These are phyloP conservation scores for Sphagnum fallax DNA, from an alignment of 228 moss, liverwort and hornwort species.

Conservation along the genomic window DNA sequence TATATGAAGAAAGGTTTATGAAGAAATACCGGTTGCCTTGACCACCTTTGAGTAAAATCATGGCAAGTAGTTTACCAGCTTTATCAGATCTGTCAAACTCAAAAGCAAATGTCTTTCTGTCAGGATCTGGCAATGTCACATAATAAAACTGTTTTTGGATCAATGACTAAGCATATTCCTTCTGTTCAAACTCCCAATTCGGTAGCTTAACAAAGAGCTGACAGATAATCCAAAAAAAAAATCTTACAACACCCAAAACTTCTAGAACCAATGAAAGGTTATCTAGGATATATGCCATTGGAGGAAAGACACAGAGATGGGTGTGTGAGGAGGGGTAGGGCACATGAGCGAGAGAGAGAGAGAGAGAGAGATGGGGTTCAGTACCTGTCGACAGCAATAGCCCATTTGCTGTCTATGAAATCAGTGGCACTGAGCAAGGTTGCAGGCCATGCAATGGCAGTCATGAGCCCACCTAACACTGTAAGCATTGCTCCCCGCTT, in stretches of 20 bases:
- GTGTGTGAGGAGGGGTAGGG: no score
- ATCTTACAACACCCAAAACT: no score
- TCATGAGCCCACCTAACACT: constrained; percentile 71
- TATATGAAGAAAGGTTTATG: not conserved
- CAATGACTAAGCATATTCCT: no score
- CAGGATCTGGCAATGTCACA: no score
- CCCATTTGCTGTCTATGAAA: constrained; percentile 96
- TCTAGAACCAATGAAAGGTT: no score
- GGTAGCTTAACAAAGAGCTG: no score
- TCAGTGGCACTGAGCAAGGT: constrained; percentile 88
- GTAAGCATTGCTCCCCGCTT: constrained; percentile 95
- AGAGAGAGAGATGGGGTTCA: not conserved
- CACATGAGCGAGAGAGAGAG: no score
- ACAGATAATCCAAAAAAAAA: no score
- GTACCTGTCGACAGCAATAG: constrained; percentile 89
- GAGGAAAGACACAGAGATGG: no score
- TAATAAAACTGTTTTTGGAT: no score
- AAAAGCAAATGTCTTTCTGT: not conserved
- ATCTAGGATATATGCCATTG: no score
- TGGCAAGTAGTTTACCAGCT: constrained; percentile 83
- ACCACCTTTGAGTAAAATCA: constrained; percentile 68
- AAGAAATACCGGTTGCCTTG: constrained; percentile 77
- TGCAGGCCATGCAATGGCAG: constrained; percentile 95
- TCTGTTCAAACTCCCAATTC: no score
- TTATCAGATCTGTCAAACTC: constrained; percentile 70